Conservation (phyloP, 2,329 filamentous ascomycete genomes). For the Ophiocordyceps australis region DNA sequence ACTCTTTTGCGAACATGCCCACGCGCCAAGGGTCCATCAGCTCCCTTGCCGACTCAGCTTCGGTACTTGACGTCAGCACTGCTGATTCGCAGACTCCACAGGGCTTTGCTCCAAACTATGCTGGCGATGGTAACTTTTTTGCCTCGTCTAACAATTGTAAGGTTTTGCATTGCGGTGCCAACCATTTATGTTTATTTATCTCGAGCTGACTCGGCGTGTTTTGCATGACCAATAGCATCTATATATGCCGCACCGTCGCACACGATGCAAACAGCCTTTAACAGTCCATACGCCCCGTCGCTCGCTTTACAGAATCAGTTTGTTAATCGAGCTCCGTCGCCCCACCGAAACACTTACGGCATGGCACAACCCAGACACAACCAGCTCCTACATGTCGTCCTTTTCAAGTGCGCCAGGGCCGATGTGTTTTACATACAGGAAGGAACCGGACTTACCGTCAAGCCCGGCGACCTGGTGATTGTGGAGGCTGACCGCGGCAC, state of each 20-base stretch:
- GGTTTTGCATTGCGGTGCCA: too few relatives aligned
- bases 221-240: too few relatives aligned
- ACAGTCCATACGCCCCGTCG: slow-evolving; percentile 24
- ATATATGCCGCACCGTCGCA: too few relatives aligned
- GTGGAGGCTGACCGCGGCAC: slow-evolving; percentile 94
- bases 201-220: too few relatives aligned
- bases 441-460: slow-evolving; percentile 79
- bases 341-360: slow-evolving; percentile 42
- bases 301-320: slow-evolving; percentile 27
- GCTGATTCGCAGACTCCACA: slow-evolving; percentile 23
- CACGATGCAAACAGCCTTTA: slow-evolving; percentile 10
- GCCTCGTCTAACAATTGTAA: slow-evolving; percentile 19
- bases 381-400: slow-evolving; percentile 69
- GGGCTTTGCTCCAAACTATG: slow-evolving; percentile 21
- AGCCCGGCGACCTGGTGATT: slow-evolving; percentile 85
- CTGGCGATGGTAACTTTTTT: slow-evolving; percentile 18
- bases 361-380: slow-evolving; percentile 43
- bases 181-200: too few relatives aligned
- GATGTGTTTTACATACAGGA: slow-evolving; percentile 97
- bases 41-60: slow-evolving; percentile 33
- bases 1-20: slow-evolving; percentile 59
- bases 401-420: slow-evolving; percentile 90
- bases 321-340: slow-evolving; percentile 34
- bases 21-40: slow-evolving; percentile 46
- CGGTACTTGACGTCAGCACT: slow-evolving; percentile 24